Evolutionary conservation across 2,329 filamentous ascomycete genomes (phyloP), one percentile per base, ranked within the genome.

Genomic region (Arthrobotrys iridis): DNA sequence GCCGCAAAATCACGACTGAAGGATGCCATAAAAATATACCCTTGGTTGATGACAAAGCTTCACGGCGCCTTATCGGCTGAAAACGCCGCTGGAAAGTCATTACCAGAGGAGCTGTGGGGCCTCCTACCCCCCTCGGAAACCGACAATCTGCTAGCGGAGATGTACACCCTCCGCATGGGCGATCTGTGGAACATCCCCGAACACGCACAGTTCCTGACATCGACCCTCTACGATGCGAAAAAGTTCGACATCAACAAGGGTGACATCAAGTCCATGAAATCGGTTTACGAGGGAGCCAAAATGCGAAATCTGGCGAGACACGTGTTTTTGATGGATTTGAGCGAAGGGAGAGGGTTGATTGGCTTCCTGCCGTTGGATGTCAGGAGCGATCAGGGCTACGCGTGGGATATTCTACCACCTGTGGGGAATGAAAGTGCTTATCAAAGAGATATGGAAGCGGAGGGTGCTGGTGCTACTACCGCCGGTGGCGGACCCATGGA

Each of bases 171-270:
- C 67, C 88, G 91, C 46, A 87, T 91, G 3, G 94, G 93, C 80
- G 91, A 94, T 78, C 84, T 96, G 2, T 97, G 93, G 93, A 93
- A 93, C 80, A 93, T 89, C 2, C 86, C 91, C 0, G 89, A 92
- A 79, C 88, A 88, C 11, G 89, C 86, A 2, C 83, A 85, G 3
- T 83, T 97, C 5, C 86, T 97, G 1, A 86, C 90, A 86, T 86
- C 8, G 83, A 75, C 65, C 0, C 59, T 78, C 2, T 65, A 67
- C 40, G 60, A 50, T 6, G 50, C 77, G 5, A 71, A 87, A 2
- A 81, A 81, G 30, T 84, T 84, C 65, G 82, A 86, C 58, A 79
- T 80, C 13, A 79, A 82, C 1, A 81, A 85, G 1, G 33, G n/a
- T 1, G 20, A 20, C 0, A 82, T 84, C 0, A 81, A 80, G 76